phyloP scores from a whole-genome alignment of 345 rosid genomes.

The Salix purpurea region DNA sequence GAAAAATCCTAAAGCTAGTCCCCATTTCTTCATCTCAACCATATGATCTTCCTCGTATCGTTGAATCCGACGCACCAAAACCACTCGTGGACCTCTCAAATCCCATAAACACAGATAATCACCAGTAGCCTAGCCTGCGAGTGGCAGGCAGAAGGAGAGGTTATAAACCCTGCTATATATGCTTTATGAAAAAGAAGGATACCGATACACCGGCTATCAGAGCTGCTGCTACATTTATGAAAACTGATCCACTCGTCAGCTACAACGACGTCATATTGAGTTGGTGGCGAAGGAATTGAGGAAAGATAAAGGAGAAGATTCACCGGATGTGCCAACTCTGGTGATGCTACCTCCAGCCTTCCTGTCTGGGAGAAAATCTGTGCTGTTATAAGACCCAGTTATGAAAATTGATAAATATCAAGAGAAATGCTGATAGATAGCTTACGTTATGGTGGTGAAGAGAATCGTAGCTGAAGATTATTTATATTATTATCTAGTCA shows the following conservation, averaged over 20 bases:
- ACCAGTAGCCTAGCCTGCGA: neutral
- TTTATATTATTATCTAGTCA: too few species aligned
- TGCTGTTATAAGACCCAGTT: conserved; percentile 77
- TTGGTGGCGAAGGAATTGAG: conserved; percentile 45
- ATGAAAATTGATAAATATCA: conserved; percentile 14
- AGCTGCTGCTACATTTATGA: conserved; percentile 40
- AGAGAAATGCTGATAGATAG: too few species aligned
- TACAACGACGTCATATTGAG: conserved; percentile 23
- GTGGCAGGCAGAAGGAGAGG: neutral
- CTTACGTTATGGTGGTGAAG: too few species aligned
- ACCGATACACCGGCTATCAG: conserved; percentile 35
- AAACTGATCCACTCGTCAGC: conserved; percentile 11
- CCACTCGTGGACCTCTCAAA: neutral
- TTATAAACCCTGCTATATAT: neutral
- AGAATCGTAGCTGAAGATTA: too few species aligned
- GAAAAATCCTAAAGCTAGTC: too few species aligned
- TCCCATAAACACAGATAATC: neutral
- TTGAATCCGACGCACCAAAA: neutral
- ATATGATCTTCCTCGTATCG: neutral
- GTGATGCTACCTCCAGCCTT: conserved; percentile 52
- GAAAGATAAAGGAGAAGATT: conserved; percentile 44
- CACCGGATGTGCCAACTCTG: conserved; percentile 48
- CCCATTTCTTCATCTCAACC: too few species aligned
- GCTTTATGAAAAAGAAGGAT: neutral
- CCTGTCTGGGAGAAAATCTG: conserved; percentile 93